Evolutionary conservation across 257 asterid genomes (phyloP).

Genomic region (Solanum raphanifolium): DNA sequence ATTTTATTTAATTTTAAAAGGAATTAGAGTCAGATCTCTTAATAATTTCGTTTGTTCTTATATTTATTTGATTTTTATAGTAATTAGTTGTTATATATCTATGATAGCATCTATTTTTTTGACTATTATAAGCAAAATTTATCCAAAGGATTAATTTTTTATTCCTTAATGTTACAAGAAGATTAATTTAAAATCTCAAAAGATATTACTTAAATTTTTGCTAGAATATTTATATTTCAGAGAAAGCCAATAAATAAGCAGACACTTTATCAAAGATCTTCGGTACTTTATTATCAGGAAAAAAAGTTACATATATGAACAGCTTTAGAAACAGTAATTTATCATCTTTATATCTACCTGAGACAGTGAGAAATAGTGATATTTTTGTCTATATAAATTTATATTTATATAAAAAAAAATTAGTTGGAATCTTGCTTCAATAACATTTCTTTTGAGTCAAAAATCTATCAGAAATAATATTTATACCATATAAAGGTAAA

Average conservation of each 20-base stretch:
- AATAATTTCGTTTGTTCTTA: background rate
- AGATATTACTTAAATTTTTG: background rate
- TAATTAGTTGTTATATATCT: background rate
- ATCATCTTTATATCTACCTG: background rate
- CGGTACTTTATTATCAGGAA: background rate
- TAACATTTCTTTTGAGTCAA: background rate
- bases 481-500: background rate
- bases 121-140: background rate
- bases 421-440: background rate
- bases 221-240: background rate
- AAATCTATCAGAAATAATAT: background rate
- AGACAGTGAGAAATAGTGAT: background rate
- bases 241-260: background rate
- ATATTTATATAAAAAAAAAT: background rate
- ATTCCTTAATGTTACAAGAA: background rate
- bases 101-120: background rate
- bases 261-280: background rate
- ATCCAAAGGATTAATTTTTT: background rate
- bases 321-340: background rate
- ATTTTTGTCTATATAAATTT: background rate
- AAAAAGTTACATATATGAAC: background rate
- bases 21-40: background rate
- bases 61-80: background rate
- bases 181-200: background rate
- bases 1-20: background rate